A percentile compares a stretch with the other conserved stretches of the same genome.
phyloP scores from a whole-genome alignment of 192 early-diverging fungal genomes.

The Dimargaris cristalligena region DNA sequence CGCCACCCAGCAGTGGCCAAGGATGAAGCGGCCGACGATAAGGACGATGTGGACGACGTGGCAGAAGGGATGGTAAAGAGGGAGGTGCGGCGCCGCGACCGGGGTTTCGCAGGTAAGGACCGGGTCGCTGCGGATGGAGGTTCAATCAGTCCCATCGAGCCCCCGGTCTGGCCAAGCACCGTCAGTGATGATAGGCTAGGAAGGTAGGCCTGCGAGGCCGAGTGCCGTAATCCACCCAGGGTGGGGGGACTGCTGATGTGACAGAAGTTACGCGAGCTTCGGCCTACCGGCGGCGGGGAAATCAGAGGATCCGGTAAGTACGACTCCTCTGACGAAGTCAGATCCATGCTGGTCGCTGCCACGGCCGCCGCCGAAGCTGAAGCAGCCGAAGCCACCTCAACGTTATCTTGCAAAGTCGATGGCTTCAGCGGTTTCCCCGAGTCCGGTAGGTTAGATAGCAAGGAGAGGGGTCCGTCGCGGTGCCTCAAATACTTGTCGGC shows the following conservation, averaged over 20 bases:
- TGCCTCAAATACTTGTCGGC: constrained; percentile 6
- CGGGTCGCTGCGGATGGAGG: no score
- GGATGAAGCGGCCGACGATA: constrained; percentile 13
- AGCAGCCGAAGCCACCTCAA: constrained; percentile 4
- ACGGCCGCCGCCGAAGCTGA: constrained; percentile 8
- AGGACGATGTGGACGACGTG: constrained; percentile 1
- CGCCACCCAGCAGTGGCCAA: no score
- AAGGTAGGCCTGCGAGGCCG: neutral
- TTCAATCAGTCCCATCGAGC: no score
- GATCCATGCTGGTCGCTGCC: constrained; percentile 3
- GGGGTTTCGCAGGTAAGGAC: neutral
- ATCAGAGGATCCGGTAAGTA: neutral
- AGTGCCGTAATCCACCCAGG: neutral
- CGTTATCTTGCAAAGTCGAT: neutral
- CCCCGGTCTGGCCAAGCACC: no score
- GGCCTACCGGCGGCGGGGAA: no score
- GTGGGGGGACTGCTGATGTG: neutral
- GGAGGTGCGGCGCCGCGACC: constrained; percentile 1
- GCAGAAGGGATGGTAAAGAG: constrained; percentile 10
- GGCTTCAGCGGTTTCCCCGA: neutral
- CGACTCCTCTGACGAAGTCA: neutral
- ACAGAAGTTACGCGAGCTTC: neutral
- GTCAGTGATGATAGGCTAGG: no score
- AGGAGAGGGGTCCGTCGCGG: constrained; percentile 9
- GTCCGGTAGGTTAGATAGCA: constrained; percentile 8